Evolutionary conservation across 83 land plant genomes (phyloP), one percentile per base, ranked within the genome.

Genomic region (Diphasiastrum complanatum): DNA sequence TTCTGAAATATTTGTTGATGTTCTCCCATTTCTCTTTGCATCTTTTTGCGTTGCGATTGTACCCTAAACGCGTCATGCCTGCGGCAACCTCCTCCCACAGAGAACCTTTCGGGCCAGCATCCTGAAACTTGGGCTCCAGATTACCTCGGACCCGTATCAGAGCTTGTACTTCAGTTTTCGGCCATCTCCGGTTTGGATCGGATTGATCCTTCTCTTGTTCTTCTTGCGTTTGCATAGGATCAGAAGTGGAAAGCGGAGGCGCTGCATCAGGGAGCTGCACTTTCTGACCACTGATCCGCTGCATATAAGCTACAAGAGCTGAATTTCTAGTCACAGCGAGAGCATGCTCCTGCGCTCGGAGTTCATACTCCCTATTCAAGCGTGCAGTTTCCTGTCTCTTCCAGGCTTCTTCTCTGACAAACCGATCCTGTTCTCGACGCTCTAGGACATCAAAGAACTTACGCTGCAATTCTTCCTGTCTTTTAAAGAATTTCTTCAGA

Each of bases 1-100:
- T n/a, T n/a, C n/a, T n/a, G n/a, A n/a, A n/a, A n/a, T n/a, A n/a
- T n/a, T n/a, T n/a, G n/a, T n/a, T n/a, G n/a, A n/a, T n/a, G n/a
- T n/a, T n/a, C n/a, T n/a, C n/a, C n/a, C n/a, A n/a, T n/a, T 55
- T 55, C 43, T 55, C 59, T 35, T 55, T 55, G 43, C 59, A 55
- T 14, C 59, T 20, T 1, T 55, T 55, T 31, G 45, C 0, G 34
- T 12, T 27, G n/a, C 59, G 59, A 16, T 30, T 55, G 34, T 55
- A 55, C 0, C 59, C 59, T 16, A 55, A 14, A 32, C n/a, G 34
- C 11, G 38, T 6, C 59, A 55, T 55, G 34, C 59, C 27, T 11
- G 59, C 0, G 34, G 59, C 26, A 30, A 55, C 31, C 59, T 55
- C 59, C 59, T 55, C 59, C 59, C 59, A 55, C 0, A 55, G 27